These are phyloP conservation scores for Tricholoma flavovirens DNA, from an alignment of 768 basidiomycete genomes.

Conservation along the genomic window DNA sequence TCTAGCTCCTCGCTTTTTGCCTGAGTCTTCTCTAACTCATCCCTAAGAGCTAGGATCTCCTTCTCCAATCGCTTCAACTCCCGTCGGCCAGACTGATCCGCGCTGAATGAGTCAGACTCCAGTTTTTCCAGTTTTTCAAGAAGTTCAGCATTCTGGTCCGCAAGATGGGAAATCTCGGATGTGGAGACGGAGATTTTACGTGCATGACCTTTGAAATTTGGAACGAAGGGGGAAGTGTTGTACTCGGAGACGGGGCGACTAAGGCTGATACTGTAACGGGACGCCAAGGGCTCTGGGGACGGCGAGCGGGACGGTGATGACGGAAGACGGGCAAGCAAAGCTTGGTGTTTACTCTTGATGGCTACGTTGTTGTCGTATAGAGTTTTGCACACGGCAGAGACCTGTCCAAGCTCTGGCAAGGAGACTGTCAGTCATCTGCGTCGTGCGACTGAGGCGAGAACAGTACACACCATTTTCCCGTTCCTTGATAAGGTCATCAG, in stretches of 20 bases:
- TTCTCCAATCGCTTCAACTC: constrained; percentile 70
- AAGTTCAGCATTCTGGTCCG: constrained; percentile 82
- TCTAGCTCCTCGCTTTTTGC: constrained; percentile 67
- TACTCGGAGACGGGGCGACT: constrained; percentile 17
- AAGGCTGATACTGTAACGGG: constrained; percentile 24
- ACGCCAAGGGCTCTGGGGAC: constrained; percentile 27
- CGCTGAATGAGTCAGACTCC: constrained; percentile 59
- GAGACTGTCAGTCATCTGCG: constrained; percentile 7
- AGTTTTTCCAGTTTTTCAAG: constrained; percentile 69
- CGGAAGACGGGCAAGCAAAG: constrained; percentile 60
- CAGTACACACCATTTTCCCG: constrained; percentile 61
- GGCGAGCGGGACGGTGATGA: constrained; percentile 27
- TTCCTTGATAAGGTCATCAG: constrained; percentile 69
- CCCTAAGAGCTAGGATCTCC: constrained; percentile 69
- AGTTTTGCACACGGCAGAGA: constrained; percentile 63
- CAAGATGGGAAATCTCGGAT: constrained; percentile 61
- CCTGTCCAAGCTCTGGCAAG: constrained; percentile 54
- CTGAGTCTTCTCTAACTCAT: constrained; percentile 74
- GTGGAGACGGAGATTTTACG: constrained; percentile 61
- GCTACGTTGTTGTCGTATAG: constrained; percentile 64
- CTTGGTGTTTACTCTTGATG: constrained; percentile 68
- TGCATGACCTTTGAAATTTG: constrained; percentile 25
- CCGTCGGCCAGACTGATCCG: constrained; percentile 63
- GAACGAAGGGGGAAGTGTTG: constrained; percentile 12
- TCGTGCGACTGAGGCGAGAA: background rate